Evolutionary conservation across 2,329 filamentous ascomycete genomes (phyloP).

Genomic region (Cladosporium sp.): DNA sequence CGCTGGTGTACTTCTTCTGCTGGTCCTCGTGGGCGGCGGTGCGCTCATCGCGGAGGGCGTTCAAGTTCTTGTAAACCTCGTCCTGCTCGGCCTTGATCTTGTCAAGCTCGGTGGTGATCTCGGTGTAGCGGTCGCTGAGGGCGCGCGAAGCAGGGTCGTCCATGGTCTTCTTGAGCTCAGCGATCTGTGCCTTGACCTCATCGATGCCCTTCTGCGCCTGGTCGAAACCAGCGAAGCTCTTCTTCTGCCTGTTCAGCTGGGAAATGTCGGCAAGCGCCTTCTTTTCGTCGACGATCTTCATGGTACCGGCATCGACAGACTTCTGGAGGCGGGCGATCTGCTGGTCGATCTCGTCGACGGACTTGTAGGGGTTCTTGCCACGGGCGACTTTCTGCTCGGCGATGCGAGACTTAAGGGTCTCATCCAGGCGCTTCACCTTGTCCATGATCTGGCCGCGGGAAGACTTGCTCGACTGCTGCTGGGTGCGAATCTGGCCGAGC

Average conservation of each 20-base stretch:
- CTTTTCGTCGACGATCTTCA: slow-evolving; percentile 97
- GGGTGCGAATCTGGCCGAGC: slow-evolving; percentile 75
- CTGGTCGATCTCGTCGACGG: slow-evolving; percentile 77
- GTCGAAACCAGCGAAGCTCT: slow-evolving; percentile 83
- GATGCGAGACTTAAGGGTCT: slow-evolving; percentile 79
- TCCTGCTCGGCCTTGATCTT: slow-evolving; percentile 89
- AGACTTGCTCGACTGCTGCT: slow-evolving; percentile 84
- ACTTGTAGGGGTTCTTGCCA: slow-evolving; percentile 79
- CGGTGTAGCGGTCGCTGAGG: slow-evolving; percentile 78
- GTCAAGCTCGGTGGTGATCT: slow-evolving; percentile 84
- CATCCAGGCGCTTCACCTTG: slow-evolving; percentile 87
- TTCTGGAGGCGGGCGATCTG: slow-evolving; percentile 77
- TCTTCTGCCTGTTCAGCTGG: slow-evolving; percentile 79
- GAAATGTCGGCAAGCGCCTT: slow-evolving; percentile 84
- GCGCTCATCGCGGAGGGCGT: slow-evolving; percentile 77
- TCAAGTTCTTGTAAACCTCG: slow-evolving; percentile 82
- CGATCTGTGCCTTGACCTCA: slow-evolving; percentile 79
- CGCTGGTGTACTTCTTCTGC: slow-evolving; percentile 75
- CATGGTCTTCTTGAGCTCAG: slow-evolving; percentile 80
- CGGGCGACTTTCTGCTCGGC: slow-evolving; percentile 82
- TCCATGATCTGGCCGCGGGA: slow-evolving; percentile 74
- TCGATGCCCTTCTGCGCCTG: slow-evolving; percentile 85
- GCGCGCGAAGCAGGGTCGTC: slow-evolving; percentile 90
- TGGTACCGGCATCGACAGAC: slow-evolving; percentile 80
- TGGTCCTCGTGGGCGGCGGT: slow-evolving; percentile 79